Base-by-base conservation (phyloP, 2,329 filamentous ascomycete species). In the Apiospora marii region DNA sequence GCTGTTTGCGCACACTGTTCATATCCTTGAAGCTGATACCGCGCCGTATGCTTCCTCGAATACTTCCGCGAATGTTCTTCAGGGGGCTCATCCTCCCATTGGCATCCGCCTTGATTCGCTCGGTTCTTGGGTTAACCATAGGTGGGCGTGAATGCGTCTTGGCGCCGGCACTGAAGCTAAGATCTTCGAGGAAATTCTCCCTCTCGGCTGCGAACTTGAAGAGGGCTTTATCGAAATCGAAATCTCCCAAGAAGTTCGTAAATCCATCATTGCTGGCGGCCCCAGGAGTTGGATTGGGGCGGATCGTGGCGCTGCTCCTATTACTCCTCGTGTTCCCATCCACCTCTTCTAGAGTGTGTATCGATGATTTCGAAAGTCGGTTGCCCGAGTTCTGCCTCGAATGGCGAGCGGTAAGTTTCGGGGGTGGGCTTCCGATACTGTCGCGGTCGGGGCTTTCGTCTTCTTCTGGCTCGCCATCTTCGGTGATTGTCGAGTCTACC, bases 121-220 rank as follows among this genome's bases (percentile, higher is more conserved):
- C 94, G 3, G 95, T 91, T 77, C 93, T 91, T 44, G 94, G 91
- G 77, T 94, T 92, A 43, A 95, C 90, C 86, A 94, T 94, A 13
- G 91, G 90, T 34, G 92, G 90, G 72, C 92, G 86, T 72, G 89
- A 85, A 76, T 93, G 90, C 34, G 93, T 88, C 75, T 94, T 93
- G 53, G 93, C 93, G 61, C 95, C 95, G 30, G 95, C 94, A 76
- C 90, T 94, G 81, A 98, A 95, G 76, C 92, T 94, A 71, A 98
- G 88, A 81, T 99, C 96, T 75, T 97, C 94, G 70, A 98, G 86
- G 79, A 99, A 99, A 73, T 92, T 93, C 78, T 99, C 96, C 75
- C 96, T 89, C 85, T 98, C 96, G n/a, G 92, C 93, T 67, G 96
- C 95, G 82, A 99, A 99, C 84, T 98, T 98, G 79, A 95, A 86